Evolutionary conservation across 2,329 filamentous ascomycete species (phyloP).

Genomic region (Aspergillus novofumigatus): DNA sequence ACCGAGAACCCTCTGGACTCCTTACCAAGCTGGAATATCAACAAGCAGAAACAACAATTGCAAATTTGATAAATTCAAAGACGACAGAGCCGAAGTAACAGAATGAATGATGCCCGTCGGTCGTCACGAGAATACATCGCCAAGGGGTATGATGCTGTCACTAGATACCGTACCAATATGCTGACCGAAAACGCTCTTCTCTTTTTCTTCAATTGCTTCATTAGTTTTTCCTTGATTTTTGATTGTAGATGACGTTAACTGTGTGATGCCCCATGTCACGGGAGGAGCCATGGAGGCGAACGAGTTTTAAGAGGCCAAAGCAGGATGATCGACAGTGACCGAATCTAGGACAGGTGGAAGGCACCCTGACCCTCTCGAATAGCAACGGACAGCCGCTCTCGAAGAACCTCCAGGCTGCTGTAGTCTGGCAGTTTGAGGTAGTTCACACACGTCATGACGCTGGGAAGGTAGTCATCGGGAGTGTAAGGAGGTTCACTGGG

Average conservation of each 20-base stretch:
- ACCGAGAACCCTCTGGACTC: slow-evolving; percentile 11
- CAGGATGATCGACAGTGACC: not conserved
- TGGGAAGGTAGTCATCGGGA: slow-evolving; percentile 96
- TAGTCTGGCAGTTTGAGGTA: slow-evolving; percentile 98
- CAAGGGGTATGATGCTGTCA: not conserved
- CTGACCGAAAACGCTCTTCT: not conserved
- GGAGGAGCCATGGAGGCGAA: not conserved
- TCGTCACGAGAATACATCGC: not conserved
- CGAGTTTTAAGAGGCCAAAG: not conserved
- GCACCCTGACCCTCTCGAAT: slow-evolving; percentile 95
- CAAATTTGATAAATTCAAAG: not conserved
- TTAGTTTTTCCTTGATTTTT: not conserved
- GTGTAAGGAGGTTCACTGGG: slow-evolving; percentile 92
- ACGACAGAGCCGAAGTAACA: not conserved
- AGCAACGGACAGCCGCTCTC: slow-evolving; percentile 73
- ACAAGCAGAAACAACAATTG: not conserved
- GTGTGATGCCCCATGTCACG: not conserved
- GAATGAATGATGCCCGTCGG: not conserved
- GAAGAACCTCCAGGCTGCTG: slow-evolving; percentile 70
- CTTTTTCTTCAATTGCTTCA: not conserved
- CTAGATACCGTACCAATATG: not conserved
- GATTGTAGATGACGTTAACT: not conserved
- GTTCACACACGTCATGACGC: slow-evolving; percentile 99
- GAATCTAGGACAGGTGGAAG: slow-evolving; percentile 77
- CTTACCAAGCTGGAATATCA: slow-evolving; percentile 7